Base-by-base conservation (phyloP, 2,329 filamentous ascomycete genomes). In the Monosporascus ibericus region DNA sequence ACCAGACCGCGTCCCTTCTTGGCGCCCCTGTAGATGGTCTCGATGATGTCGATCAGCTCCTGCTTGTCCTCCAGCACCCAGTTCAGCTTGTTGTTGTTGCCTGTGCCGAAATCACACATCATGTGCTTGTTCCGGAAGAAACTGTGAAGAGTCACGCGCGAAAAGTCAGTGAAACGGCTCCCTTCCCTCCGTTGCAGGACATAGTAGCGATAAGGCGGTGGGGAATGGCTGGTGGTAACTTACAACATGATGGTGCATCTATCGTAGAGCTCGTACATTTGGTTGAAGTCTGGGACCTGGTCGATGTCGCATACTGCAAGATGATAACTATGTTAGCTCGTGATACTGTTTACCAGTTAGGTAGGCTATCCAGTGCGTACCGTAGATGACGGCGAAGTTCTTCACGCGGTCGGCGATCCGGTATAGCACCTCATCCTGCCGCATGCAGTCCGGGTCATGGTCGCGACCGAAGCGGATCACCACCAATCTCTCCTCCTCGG, bases 71-170 rank as follows among this genome's bases (percentile, higher is more conserved):
- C 92, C 50, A 95, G 77, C 47, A 96, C 90, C 86, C 90, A 96
- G 69, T 96, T 96, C 61, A 96, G 78, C 72, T 97, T 97, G 71
- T 99, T 99, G 72, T 99, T 99, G 75, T 99, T 96, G 59, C 94
- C 94, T 2, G 94, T 99, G 47, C 92, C 92, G 62, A 96, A 91
- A 81, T 97, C 92, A 70, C 88, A 90, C 88, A 95, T 95, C 84
- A 97, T 97, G 73, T 96, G 91, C 71, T 99, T 99, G 70, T 99
- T 99, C 56, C 92, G 84, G 77, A 92, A 96, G 79, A 96, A 96
- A 77, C 30, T 34, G 30, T 1, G 30, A 14, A 34, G 9, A 11
- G 30, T 34, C 30, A 9, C 30, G 30, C 30, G 11, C 78, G 63
- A 58, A 24, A 20, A 18, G 18, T 49, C 48, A 27, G 50, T 48